phyloP scores from a whole-genome alignment of 306 rosid genomes.

The Dryas octopetala region DNA sequence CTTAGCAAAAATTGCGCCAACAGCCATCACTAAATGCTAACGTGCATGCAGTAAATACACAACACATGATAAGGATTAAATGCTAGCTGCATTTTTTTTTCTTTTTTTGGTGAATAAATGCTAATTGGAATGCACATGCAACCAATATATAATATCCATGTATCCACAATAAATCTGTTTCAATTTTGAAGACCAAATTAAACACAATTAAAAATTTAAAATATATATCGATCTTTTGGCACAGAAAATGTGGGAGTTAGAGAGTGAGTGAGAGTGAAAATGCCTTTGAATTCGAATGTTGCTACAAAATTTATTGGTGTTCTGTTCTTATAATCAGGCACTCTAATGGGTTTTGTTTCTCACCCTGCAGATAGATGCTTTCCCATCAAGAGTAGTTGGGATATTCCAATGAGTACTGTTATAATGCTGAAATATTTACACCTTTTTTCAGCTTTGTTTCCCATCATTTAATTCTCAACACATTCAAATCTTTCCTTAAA shows the following conservation, averaged over 20 bases:
- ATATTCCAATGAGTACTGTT: no score
- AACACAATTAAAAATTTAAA: slow-evolving; percentile 17
- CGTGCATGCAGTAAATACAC: slow-evolving; percentile 53
- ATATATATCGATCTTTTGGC: slow-evolving; percentile 35
- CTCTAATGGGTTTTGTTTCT: no score
- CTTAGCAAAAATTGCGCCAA: slow-evolving; percentile 55
- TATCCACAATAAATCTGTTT: slow-evolving; percentile 5
- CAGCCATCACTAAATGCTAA: slow-evolving; percentile 51
- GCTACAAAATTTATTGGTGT: neutral
- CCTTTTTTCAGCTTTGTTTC: no score
- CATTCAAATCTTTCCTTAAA: neutral
- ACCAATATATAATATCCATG: slow-evolving; percentile 3
- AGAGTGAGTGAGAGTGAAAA: slow-evolving; percentile 22
- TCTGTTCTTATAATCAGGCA: neutral
- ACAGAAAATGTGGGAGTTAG: slow-evolving; percentile 36
- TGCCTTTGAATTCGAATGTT: slow-evolving; percentile 19
- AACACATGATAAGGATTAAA: slow-evolving; percentile 54
- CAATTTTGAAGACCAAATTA: slow-evolving; percentile 24
- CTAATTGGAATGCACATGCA: slow-evolving; percentile 40
- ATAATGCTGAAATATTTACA: no score
- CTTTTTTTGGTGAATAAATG: no score
- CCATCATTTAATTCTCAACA: neutral
- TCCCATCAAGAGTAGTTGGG: no score
- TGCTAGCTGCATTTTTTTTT: slow-evolving; percentile 15
- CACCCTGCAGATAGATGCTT: no score